A percentile compares a stretch with the other conserved stretches of the same genome.
These are phyloP conservation scores for Chlorella variabilis DNA, from an alignment of 163 green algal species.

Conservation along the genomic window DNA sequence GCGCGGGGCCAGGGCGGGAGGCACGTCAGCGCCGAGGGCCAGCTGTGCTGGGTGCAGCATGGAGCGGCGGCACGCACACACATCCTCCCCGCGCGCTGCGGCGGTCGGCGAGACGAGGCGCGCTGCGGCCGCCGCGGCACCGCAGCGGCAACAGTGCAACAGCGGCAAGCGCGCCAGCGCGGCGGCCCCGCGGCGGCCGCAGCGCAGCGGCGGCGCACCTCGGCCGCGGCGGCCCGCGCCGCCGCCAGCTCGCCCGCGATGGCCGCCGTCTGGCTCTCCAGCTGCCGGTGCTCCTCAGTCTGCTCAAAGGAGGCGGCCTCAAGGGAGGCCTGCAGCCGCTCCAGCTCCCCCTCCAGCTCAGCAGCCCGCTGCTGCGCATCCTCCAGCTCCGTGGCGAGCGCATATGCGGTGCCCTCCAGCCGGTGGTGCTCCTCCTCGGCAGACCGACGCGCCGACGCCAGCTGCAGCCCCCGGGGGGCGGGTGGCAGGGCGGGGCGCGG, in stretches of 20 bases:
- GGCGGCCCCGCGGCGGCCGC: too few species aligned
- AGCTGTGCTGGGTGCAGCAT: too few species aligned
- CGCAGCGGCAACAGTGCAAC: too few species aligned
- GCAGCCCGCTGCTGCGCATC: not conserved
- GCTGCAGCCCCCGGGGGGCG: not conserved
- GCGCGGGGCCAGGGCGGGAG: too few species aligned
- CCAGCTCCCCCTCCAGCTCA: not conserved
- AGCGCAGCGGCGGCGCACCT: not conserved
- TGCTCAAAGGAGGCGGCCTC: too few species aligned
- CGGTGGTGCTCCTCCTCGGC: not conserved
- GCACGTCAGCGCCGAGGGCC: too few species aligned
- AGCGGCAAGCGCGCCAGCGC: too few species aligned
- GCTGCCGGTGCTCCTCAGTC: not conserved
- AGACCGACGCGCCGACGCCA: not conserved
- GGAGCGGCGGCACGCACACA: too few species aligned
- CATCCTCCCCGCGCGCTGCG: too few species aligned
- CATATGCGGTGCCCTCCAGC: not conserved
- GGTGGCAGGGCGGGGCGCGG: not conserved
- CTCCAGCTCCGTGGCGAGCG: not conserved
- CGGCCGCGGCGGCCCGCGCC: not conserved
- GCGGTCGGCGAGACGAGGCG: too few species aligned
- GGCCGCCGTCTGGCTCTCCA: not conserved
- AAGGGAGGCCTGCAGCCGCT: not conserved
- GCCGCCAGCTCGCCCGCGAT: not conserved
- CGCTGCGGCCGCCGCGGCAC: too few species aligned